phyloP scores from a whole-genome alignment of 192 early-diverging fungal genomes.

The Linnemannia elongata region DNA sequence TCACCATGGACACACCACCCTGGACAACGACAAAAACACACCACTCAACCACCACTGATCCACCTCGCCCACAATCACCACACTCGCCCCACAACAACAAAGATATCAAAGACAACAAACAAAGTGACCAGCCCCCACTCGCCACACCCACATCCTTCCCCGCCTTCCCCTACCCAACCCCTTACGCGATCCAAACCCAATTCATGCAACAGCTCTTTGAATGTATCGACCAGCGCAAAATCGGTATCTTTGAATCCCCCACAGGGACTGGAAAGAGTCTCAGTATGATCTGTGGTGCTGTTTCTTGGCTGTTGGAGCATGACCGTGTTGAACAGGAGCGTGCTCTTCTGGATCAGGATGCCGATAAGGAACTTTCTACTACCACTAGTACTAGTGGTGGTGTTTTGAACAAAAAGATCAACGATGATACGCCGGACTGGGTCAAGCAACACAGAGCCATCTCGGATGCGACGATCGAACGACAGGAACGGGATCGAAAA shows the following conservation, averaged over 20 bases:
- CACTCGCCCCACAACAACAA: not conserved
- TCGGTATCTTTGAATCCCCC: constrained; percentile 92
- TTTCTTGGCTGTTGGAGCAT: constrained; percentile 84
- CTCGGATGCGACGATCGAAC: constrained; percentile 23
- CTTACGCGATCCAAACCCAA: constrained; percentile 81
- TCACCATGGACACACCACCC: not conserved
- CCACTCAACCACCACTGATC: not conserved
- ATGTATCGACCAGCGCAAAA: constrained; percentile 72
- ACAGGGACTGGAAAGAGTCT: constrained; percentile 97
- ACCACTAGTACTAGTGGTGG: not conserved
- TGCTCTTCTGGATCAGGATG: constrained; percentile 1
- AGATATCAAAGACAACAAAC: not conserved
- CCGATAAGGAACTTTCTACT: not conserved
- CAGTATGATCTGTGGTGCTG: constrained; percentile 85
- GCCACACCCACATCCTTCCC: constrained; percentile 36
- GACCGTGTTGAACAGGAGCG: constrained; percentile 32
- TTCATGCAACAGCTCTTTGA: constrained; percentile 86
- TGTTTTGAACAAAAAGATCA: not conserved
- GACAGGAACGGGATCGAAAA: constrained; percentile 34
- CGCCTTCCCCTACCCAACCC: constrained; percentile 54
- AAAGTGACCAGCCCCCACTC: constrained; percentile 16
- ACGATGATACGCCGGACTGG: constrained; percentile 56
- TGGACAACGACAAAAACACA: not conserved
- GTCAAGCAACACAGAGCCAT: constrained; percentile 39
- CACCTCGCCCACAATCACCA: not conserved